Evolutionary conservation across 345 rosid species (phyloP), one percentile per base, ranked within the genome.

Genomic region (Salix koriyanagi): DNA sequence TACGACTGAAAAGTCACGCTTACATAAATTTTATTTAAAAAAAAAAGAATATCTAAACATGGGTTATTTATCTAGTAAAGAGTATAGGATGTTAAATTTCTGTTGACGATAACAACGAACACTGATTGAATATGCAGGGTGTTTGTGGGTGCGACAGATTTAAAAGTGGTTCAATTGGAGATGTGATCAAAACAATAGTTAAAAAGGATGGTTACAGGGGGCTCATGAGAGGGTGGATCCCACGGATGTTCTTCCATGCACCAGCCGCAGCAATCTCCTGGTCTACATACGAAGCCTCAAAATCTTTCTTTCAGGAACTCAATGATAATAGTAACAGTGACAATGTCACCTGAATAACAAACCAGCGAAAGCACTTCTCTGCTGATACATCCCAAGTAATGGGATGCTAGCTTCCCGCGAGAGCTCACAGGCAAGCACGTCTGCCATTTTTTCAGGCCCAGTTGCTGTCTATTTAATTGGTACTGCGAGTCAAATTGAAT

Each of bases 181-280:
- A 88, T 75, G 99, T 96, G 39, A 48, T 94, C 19, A 79, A 68
- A 23, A 84, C 89, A 39, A 92, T 96, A 70, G 82, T 96, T 48
- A 79, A 81, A 76, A 94, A 94, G 84, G 97, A 96, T 1, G 97
- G 98, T 15, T 94, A 94, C 82, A 87, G 79, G 80, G 98, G 98
- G 75, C 91, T 94, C 23, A 76, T 91, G 19, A 91, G 98, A 78
- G 99, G 99, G 28, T 96, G 99, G 99, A 81, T 85, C 60, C 99
- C 98, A 1, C 87, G 99, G 89, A 96, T 92, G 96, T 91, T 96
- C 39, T 96, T 96, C 89, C 99, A 96, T 77, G 97, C 98, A 54
- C 99, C 98, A n/a, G 99, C 99, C 74, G 97, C 99, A 41, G 97
- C 99, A 4, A 96, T 94, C 76, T 92, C 97, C 79, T 96, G 99